These are phyloP conservation scores for Sporothrix luriei DNA, from an alignment of 2,329 filamentous ascomycete genomes.

Conservation along the genomic window DNA sequence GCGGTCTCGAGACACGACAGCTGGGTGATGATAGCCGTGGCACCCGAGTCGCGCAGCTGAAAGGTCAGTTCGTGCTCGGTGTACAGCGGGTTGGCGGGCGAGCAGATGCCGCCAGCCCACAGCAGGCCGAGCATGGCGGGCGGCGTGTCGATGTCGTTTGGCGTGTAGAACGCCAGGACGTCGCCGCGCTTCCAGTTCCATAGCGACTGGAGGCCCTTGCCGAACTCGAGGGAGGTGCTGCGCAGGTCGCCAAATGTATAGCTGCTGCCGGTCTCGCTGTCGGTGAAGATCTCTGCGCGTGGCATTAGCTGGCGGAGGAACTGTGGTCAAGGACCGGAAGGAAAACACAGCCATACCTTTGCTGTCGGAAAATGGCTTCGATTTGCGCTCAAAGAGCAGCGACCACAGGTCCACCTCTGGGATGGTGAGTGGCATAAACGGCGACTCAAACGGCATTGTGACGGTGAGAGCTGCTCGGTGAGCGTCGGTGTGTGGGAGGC, in stretches of 20 bases:
- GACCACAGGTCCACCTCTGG: constrained; percentile 78
- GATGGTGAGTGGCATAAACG: constrained; percentile 66
- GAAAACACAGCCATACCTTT: constrained; percentile 57
- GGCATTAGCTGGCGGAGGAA: neutral
- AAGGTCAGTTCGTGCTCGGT: constrained; percentile 80
- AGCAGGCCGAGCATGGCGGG: constrained; percentile 74
- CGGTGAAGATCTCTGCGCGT: constrained; percentile 71
- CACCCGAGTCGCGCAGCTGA: constrained; percentile 77
- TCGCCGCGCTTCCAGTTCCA: constrained; percentile 84
- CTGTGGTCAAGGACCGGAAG: neutral
- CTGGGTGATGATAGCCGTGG: constrained; percentile 76
- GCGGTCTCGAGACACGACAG: constrained; percentile 65
- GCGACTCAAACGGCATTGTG: constrained; percentile 71
- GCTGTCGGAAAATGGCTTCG: constrained; percentile 67
- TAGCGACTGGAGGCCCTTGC: constrained; percentile 71
- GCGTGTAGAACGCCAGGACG: constrained; percentile 78
- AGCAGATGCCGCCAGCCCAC: constrained; percentile 80
- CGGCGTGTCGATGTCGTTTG: constrained; percentile 84
- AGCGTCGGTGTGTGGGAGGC: neutral
- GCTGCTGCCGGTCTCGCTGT: constrained; percentile 66
- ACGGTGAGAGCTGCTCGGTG: neutral
- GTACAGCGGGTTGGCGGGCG: constrained; percentile 88
- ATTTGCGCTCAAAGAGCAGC: constrained; percentile 71
- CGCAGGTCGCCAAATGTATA: constrained; percentile 74
- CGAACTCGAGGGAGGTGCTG: constrained; percentile 71